Percentiles rank a stretch among this genome's conserved stretches.
phyloP scores from a whole-genome alignment of 2,329 filamentous ascomycete species.

The Fusarium pilosicola region DNA sequence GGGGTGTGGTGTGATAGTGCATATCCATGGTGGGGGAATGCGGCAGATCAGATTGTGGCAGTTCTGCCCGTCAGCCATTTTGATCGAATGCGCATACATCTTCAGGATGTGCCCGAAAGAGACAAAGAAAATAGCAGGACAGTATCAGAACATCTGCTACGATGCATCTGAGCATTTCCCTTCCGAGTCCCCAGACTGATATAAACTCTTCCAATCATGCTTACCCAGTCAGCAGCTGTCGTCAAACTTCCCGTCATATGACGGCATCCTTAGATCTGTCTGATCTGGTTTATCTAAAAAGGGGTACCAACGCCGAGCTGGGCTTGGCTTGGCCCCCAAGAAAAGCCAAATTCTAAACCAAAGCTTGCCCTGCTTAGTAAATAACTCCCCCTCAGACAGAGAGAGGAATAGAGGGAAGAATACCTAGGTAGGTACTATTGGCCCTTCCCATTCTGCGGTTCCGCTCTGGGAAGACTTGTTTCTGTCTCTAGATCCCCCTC shows the following conservation, averaged over 20 bases:
- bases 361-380: background rate
- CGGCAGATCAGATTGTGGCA: constrained; percentile 34
- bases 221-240: background rate
- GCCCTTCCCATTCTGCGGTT: constrained; percentile 27
- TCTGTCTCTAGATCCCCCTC: constrained; percentile 8
- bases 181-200: background rate
- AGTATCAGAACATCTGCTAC: background rate
- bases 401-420: background rate
- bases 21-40: constrained; percentile 27
- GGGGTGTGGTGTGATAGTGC: constrained; percentile 4
- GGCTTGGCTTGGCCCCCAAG: constrained; percentile 10
- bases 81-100: background rate
- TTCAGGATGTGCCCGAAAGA: background rate
- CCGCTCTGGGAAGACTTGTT: constrained; percentile 13
- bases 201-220: background rate
- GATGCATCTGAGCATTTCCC: background rate
- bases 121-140: background rate
- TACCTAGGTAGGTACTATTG: background rate
- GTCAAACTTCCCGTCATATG: constrained; percentile 38
- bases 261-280: constrained; percentile 37
- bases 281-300: constrained; percentile 30
- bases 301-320: constrained; percentile 17
- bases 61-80: constrained; percentile 18
- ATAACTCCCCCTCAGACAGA: background rate
- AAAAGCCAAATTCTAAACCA: constrained; percentile 1